Base-by-base conservation (phyloP, 202 grass and related monocot genomes). In the Panicum hallii region DNA sequence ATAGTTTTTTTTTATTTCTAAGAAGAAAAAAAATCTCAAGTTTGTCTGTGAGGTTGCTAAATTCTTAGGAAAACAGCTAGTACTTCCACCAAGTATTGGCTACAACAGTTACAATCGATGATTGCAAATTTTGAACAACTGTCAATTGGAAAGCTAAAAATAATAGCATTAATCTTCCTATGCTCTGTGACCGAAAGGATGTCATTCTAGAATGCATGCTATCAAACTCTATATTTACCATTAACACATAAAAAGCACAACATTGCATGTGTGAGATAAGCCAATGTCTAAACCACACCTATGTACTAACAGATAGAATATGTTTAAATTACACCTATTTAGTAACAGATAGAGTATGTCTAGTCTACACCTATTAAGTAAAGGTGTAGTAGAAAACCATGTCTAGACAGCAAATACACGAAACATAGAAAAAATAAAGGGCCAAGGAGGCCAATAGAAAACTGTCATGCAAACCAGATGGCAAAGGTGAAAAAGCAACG, bases 171-270 rank as follows among this genome's bases (percentile, higher is more conserved):
- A 13, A 72, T 72, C 44, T 23, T 72, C 34, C 57, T 12, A 49
- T 49, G 45, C 45, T 61, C 28, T 46, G 60, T 54, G 32, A 74
- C 16, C 4, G 30, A 66, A 66, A 45, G 63, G 67, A 74, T 45
- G 1, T 11, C 20, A 40, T 23, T 57, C 34, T 41, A 41, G 32
- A 75, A 43, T 43, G 9, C 42, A 55, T 40, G 20, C 36, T 26
- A 79, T 28, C 63, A 28, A 80, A 28, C 19, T 54, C 20, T 63
- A 43, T n/a, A 55, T 79, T 47, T 16, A 64, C 66, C 23, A 17
- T 14, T 64, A 79, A 63, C 70, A 79, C 56, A 16, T 16, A 86
- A 9, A 65, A 48, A 85, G n/a, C 50, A 43, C 16, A 73, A 46
- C 22, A 46, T 45, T 86, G 84, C 57, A 55, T 40, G 36, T 23